A percentile compares a stretch with the other conserved stretches of the same genome.
phyloP scores from a whole-genome alignment of 345 rosid species.

The Trapa incisa region DNA sequence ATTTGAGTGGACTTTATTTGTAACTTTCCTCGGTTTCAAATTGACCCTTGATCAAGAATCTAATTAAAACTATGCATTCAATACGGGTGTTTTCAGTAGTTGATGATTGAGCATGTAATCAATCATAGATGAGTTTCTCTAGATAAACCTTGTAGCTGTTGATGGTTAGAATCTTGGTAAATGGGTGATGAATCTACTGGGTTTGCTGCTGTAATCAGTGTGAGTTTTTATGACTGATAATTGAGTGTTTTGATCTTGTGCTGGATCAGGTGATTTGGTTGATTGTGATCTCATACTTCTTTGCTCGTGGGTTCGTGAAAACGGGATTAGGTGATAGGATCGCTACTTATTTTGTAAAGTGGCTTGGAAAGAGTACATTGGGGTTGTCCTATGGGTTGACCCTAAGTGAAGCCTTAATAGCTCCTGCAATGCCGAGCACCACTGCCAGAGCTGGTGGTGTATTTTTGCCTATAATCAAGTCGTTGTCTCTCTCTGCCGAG shows the following conservation, averaged over 20 bases:
- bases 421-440: constrained; percentile 96
- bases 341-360: constrained; percentile 87
- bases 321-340: constrained; percentile 89
- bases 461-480: constrained; percentile 82
- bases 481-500: constrained; percentile 67
- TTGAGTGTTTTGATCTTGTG: not conserved
- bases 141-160: not conserved
- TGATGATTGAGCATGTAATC: not conserved
- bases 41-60: not conserved
- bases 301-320: constrained; percentile 93
- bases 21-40: not conserved
- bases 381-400: constrained; percentile 84
- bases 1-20: too few species aligned
- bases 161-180: not conserved
- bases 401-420: constrained; percentile 77
- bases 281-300: constrained; percentile 94
- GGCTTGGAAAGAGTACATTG: constrained; percentile 82
- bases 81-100: not conserved
- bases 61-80: not conserved
- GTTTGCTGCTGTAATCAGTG: not conserved
- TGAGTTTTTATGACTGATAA: not conserved
- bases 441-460: constrained; percentile 94
- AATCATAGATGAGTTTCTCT: not conserved
- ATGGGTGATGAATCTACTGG: not conserved
- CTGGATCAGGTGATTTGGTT: constrained; percentile 46